Evolutionary conservation across 2,329 filamentous ascomycete genomes (phyloP).

Genomic region (Aschersonia sp.): DNA sequence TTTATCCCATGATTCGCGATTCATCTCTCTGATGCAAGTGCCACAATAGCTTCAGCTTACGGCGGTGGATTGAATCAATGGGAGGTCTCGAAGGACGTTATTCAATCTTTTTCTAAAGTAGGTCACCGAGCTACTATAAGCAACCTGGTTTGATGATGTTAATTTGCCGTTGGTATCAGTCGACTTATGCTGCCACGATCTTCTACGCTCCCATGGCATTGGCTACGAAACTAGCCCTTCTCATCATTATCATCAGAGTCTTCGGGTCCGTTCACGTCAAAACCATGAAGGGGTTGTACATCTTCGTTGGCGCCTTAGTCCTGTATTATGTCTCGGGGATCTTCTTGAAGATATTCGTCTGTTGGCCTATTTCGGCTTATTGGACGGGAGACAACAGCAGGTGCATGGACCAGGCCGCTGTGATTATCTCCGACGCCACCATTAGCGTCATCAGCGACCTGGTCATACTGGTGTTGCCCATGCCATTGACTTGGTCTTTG

Average conservation of each 20-base stretch:
- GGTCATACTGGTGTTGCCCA: slow-evolving; percentile 14
- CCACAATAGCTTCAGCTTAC: slow-evolving; percentile 8
- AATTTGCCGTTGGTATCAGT: slow-evolving; percentile 9
- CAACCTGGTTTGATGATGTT: no score
- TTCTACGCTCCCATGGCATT: slow-evolving; percentile 29
- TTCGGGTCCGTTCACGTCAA: slow-evolving; percentile 24
- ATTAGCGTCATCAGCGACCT: slow-evolving; percentile 17
- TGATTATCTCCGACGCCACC: slow-evolving; percentile 17
- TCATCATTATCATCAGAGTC: slow-evolving; percentile 27
- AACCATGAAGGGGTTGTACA: slow-evolving; percentile 21
- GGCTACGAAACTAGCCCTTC: slow-evolving; percentile 26
- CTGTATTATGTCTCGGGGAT: slow-evolving; percentile 24
- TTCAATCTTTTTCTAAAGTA: slow-evolving; percentile 21
- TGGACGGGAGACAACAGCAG: slow-evolving; percentile 17
- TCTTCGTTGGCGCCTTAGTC: slow-evolving; percentile 20
- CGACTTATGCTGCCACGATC: slow-evolving; percentile 26
- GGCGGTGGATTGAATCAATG: slow-evolving; percentile 21
- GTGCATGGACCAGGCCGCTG: slow-evolving; percentile 20
- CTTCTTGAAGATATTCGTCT: slow-evolving; percentile 26
- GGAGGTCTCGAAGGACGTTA: slow-evolving; percentile 15
- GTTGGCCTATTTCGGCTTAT: slow-evolving; percentile 23
- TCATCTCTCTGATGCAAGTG: no score
- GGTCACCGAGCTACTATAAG: not conserved
- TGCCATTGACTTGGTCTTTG: slow-evolving; percentile 17
- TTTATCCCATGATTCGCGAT: no score